Percentiles rank a stretch among this genome's conserved stretches.
Conservation (phyloP, 495 filamentous ascomycete genomes). For the Aspergillus ellipticus region DNA sequence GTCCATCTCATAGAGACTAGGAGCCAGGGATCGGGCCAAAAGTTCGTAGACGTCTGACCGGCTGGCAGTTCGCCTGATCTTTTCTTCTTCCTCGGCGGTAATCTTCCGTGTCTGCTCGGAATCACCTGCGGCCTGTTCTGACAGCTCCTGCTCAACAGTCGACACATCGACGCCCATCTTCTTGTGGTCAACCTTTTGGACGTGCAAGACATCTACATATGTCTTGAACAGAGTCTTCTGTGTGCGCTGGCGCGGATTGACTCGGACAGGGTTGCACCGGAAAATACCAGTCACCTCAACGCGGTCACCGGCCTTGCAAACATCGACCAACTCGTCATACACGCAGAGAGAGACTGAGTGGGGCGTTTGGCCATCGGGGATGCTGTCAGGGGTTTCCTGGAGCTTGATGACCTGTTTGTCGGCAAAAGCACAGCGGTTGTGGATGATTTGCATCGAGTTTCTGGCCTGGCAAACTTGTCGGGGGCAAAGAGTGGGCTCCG, state of each 20-base stretch:
- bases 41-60: conserved; percentile 92
- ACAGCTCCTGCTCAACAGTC: conserved; percentile 81
- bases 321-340: conserved; percentile 94
- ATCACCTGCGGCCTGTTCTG: conserved; percentile 67
- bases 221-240: conserved; percentile 97
- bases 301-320: conserved; percentile 95
- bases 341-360: conserved; percentile 96
- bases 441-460: conserved; percentile 97
- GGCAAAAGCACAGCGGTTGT: conserved; percentile 91
- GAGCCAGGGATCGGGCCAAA: conserved; percentile 84
- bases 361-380: conserved; percentile 93
- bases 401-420: conserved; percentile 99
- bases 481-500: conserved; percentile 88
- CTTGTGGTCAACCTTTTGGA: conserved; percentile 94
- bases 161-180: conserved; percentile 88
- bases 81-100: conserved; percentile 83
- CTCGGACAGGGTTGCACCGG: conserved; percentile 88
- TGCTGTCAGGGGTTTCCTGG: conserved; percentile 92
- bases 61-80: conserved; percentile 76
- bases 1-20: conserved; percentile 96
- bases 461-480: conserved; percentile 75
- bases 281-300: conserved; percentile 97
- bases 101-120: conserved; percentile 81
- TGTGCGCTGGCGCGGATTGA: conserved; percentile 87
- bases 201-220: conserved; percentile 90